Base-by-base conservation (phyloP, 1,284 basidiomycete genomes). In the Caloboletus inedulis region DNA sequence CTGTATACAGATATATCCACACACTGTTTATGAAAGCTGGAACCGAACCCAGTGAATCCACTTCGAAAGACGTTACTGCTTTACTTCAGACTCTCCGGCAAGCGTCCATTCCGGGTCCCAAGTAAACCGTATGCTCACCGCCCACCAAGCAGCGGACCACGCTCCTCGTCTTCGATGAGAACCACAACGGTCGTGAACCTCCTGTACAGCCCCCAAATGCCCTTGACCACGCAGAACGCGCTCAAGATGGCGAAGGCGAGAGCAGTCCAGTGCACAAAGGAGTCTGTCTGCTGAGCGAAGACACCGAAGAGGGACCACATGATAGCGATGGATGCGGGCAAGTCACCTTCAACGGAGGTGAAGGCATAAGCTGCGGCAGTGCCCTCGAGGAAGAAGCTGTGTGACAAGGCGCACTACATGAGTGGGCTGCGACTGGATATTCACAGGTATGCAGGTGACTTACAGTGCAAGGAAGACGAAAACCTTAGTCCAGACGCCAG, bases 331-430 rank as follows among this genome's bases (percentile, higher is more conserved):
- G 90, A 87, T 2, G 90, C 93, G 8, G 92, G 91, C 40, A 97
- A 81, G 64, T 98, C 94, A 57, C 94, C 94, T 69, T 97, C 93
- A 2, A 82, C 76, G 14, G 87, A 86, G 42, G 90, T 90, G 76
- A 94, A 93, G 42, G 92, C 91, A 70, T 98, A 97, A 1, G 91
- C 89, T 7, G 88, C 91, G 0, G 91, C 88, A 12, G 94, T 97
- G 19, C 84, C 88, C 72, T 96, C 94, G 58, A 98, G 85, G 87
- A 97, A 96, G 76, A 97, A 85, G 58, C 85, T 88, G 54, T 44
- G 45, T 37, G 23, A 45, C 13, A 47, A 42, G 21, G 34, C 27
- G 27, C 23, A 46, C 34, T 42, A 56, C 44, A 41, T 37, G 33
- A 36, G 39, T 61, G 34, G 61, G 50, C 41, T 52, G 43, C 12